A percentile compares a stretch with the other conserved stretches of the same genome.
Conservation (phyloP, 2,329 filamentous ascomycete genomes). For the Neodidymelliopsis sp. region DNA sequence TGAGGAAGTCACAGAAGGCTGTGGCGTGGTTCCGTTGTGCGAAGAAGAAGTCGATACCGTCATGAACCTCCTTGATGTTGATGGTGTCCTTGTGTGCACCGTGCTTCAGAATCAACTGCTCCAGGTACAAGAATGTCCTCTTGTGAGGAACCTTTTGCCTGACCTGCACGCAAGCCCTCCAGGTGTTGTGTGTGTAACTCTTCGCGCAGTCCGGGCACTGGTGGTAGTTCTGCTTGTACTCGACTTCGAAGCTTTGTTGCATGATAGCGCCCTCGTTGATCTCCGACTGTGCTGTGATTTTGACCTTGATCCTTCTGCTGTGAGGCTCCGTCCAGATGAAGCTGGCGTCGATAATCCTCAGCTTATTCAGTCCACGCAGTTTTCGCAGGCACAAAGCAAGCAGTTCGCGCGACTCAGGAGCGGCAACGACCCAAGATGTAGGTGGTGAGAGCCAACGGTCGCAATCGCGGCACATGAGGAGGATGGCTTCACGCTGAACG, state of each 20-base stretch:
- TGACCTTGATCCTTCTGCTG: slow-evolving; percentile 89
- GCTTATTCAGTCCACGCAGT: slow-evolving; percentile 83
- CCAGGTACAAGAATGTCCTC: slow-evolving; percentile 81
- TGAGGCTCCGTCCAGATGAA: slow-evolving; percentile 99
- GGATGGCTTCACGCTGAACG: slow-evolving; percentile 86
- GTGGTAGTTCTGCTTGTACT: slow-evolving; percentile 88
- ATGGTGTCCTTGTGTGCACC: slow-evolving; percentile 82
- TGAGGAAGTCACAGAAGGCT: slow-evolving; percentile 89
- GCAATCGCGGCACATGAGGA: slow-evolving; percentile 94
- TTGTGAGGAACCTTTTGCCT: slow-evolving; percentile 98
- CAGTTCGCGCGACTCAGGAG: slow-evolving; percentile 88
- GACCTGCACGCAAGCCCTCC: slow-evolving; percentile 92
- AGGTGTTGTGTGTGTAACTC: slow-evolving; percentile 95
- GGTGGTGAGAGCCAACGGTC: slow-evolving; percentile 90
- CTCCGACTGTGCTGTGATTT: slow-evolving; percentile 88
- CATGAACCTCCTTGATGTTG: slow-evolving; percentile 97
- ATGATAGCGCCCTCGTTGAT: slow-evolving; percentile 72
- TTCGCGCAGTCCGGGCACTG: slow-evolving; percentile 91
- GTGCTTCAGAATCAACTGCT: slow-evolving; percentile 96
- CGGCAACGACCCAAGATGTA: slow-evolving; percentile 82
- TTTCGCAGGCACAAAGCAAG: slow-evolving; percentile 91
- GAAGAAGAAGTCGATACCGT: slow-evolving; percentile 97
- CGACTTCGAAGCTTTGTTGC: slow-evolving; percentile 94
- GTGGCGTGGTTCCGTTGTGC: slow-evolving; percentile 88
- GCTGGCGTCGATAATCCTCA: slow-evolving; percentile 91